Evolutionary conservation across 1,284 basidiomycete species (phyloP), one percentile per base, ranked within the genome.

Genomic region (Cystobasidium sp.): DNA sequence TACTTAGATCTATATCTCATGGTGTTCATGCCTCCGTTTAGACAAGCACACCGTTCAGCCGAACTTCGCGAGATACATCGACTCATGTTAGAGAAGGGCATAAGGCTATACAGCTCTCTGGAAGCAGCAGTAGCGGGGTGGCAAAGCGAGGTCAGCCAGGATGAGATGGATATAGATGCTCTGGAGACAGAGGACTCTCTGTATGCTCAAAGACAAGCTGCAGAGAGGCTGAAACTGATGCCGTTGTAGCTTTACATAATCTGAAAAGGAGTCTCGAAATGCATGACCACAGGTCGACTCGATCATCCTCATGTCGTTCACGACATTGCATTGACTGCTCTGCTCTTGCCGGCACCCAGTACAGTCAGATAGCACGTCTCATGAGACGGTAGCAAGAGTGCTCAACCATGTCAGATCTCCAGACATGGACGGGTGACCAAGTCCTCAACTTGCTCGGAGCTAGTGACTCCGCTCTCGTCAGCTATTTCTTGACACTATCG

Each of bases 61-160:
- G 93, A 97, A 80, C 84, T 96, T 77, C 85, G 87, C 67, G 85
- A 83, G 31, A 87, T 91, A 78, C 88, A 86, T 46, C 90, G 93
- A 73, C 86, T 89, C 10, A 94, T 95, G 89, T 88, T 87, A 6
- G 94, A 96, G 82, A 86, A 92, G 55, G 90, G 90, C 0, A 82
- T 96, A 18, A 87, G 94, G 20, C 82, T 92, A 77, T 86, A 91
- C 43, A 82, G 84, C 61, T 88, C 87, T 0, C 80, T 93, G 77
- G 91, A 93, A 43, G 87, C 88, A 62, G 86, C 86, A 74, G 76
- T 89, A 61, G 86, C 85, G 20, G 85, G 82, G 3, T 84, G 83
- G 83, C 81, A 80, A 43, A 83, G 78, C 73, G 81, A 76, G 31
- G 81, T 73, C 59, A 79, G 81, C 20, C 82, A 80, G n/a, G 78